These are phyloP conservation scores for Amylostereum areolatum DNA, from an alignment of 1,284 basidiomycete species.

Conservation along the genomic window DNA sequence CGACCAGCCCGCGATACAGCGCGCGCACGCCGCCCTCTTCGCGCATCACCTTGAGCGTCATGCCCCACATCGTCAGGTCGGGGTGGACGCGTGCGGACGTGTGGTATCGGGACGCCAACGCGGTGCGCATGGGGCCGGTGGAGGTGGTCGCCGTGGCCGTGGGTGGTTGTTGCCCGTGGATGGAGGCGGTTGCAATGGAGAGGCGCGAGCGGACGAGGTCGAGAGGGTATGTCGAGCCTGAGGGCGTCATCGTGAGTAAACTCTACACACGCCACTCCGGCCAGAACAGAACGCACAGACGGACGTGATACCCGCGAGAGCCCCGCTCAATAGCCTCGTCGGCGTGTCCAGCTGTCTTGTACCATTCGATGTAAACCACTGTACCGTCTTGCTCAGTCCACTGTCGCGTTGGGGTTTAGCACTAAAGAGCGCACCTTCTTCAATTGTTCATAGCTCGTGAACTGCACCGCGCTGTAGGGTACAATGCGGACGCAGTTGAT, in stretches of 20 bases:
- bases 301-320: slow-evolving; percentile 86
- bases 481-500: slow-evolving; percentile 91
- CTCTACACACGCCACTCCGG: background rate
- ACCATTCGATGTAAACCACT: slow-evolving; percentile 69
- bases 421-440: slow-evolving; percentile 56
- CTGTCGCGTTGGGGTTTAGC: background rate
- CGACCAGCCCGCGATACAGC: slow-evolving; percentile 82
- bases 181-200: slow-evolving; percentile 84
- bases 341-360: slow-evolving; percentile 77
- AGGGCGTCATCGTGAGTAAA: background rate
- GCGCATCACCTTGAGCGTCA: slow-evolving; percentile 84
- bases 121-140: slow-evolving; percentile 21
- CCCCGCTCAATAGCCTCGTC: slow-evolving; percentile 77
- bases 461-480: slow-evolving; percentile 86
- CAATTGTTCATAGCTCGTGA: slow-evolving; percentile 85
- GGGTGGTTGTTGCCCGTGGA: slow-evolving; percentile 30
- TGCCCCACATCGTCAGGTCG: slow-evolving; percentile 78
- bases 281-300: slow-evolving; percentile 50
- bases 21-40: slow-evolving; percentile 88
- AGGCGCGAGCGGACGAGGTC: slow-evolving; percentile 91
- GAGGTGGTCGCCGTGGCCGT: slow-evolving; percentile 17
- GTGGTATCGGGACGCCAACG: slow-evolving; percentile 47
- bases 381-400: slow-evolving; percentile 8
- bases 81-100: slow-evolving; percentile 42
- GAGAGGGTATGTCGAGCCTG: slow-evolving; percentile 87